These are phyloP conservation scores for Ogataea nitratoaversa DNA, from an alignment of 805 yeast genomes.

Conservation along the genomic window DNA sequence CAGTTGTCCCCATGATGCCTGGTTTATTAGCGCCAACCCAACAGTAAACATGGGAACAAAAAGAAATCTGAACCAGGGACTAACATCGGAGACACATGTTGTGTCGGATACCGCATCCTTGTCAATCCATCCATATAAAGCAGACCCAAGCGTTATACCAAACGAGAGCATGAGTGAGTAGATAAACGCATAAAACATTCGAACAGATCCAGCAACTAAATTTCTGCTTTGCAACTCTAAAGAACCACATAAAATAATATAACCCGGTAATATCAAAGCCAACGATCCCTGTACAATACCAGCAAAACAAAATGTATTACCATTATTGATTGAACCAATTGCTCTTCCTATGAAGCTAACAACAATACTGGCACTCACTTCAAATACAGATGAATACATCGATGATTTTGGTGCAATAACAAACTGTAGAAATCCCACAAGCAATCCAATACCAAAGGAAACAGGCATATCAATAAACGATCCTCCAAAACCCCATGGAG, in stretches of 20 bases:
- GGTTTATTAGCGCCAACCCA: conserved; percentile 69
- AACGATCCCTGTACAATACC: conserved; percentile 87
- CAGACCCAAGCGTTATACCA: conserved; percentile 92
- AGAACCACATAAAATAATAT: conserved; percentile 88
- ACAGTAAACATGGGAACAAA: conserved; percentile 74
- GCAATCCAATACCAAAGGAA: conserved; percentile 69
- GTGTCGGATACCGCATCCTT: conserved; percentile 62
- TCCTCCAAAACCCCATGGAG: conserved; percentile 83
- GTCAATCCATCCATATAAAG: conserved; percentile 93
- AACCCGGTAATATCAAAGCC: conserved; percentile 91
- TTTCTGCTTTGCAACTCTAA: conserved; percentile 86
- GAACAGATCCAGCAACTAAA: conserved; percentile 87
- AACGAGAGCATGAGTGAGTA: conserved; percentile 88
- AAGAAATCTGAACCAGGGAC: conserved; percentile 58
- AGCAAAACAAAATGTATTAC: conserved; percentile 73
- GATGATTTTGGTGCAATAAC: conserved; percentile 77
- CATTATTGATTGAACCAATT: conserved; percentile 71
- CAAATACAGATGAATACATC: conserved; percentile 85
- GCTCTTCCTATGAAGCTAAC: conserved; percentile 87
- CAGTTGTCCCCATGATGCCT: conserved; percentile 75
- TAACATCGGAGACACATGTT: conserved; percentile 50
- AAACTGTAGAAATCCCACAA: conserved; percentile 82
- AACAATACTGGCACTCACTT: conserved; percentile 84
- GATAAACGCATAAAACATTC: conserved; percentile 95
- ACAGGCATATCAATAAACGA: conserved; percentile 89